A percentile compares a stretch with the other conserved stretches of the same genome.
These are phyloP conservation scores for Medicago ruthenica DNA, from an alignment of 306 rosid genomes.

Conservation along the genomic window DNA sequence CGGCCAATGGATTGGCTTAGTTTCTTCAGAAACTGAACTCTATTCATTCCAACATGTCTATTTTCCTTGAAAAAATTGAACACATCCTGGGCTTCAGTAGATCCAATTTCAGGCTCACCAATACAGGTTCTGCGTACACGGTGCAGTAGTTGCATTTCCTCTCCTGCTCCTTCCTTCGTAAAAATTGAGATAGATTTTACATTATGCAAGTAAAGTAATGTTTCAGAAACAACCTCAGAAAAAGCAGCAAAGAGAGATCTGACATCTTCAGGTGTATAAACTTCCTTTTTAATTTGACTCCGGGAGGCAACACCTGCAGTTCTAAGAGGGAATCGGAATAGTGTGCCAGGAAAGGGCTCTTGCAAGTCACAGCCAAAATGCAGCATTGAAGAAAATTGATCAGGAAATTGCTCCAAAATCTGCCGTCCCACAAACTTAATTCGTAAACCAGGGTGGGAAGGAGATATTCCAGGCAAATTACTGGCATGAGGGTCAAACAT, in stretches of 20 bases:
- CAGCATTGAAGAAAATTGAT: conserved; percentile 88
- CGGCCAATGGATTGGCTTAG: conserved; percentile 60
- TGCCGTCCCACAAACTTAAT: conserved; percentile 87
- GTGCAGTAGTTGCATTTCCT: conserved; percentile 83
- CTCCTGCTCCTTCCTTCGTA: conserved; percentile 82
- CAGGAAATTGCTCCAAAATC: conserved; percentile 96
- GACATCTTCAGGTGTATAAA: conserved; percentile 86
- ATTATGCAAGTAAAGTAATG: conserved; percentile 81
- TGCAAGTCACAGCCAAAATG: conserved; percentile 98
- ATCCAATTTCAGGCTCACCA: conserved; percentile 67
- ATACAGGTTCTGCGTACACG: conserved; percentile 66
- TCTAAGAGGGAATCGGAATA: conserved; percentile 95
- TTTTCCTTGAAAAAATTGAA: conserved; percentile 69
- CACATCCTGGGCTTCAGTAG: conserved; percentile 65
- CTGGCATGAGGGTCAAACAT: conserved; percentile 97
- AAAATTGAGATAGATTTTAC: conserved; percentile 84
- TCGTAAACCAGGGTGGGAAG: conserved; percentile 95
- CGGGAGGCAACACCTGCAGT: conserved; percentile 79
- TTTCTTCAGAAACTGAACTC: conserved; percentile 75
- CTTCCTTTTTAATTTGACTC: conserved; percentile 95
- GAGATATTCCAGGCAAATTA: conserved; percentile 97
- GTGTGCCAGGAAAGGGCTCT: conserved; percentile 86
- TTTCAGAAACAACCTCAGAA: conserved; percentile 83
- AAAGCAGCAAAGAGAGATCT: conserved; percentile 77
- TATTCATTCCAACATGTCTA: conserved; percentile 66